A percentile compares a stretch with the other conserved stretches of the same genome.
These are phyloP conservation scores for Melaleuca quinquenervia DNA, from an alignment of 345 rosid species.

Conservation along the genomic window DNA sequence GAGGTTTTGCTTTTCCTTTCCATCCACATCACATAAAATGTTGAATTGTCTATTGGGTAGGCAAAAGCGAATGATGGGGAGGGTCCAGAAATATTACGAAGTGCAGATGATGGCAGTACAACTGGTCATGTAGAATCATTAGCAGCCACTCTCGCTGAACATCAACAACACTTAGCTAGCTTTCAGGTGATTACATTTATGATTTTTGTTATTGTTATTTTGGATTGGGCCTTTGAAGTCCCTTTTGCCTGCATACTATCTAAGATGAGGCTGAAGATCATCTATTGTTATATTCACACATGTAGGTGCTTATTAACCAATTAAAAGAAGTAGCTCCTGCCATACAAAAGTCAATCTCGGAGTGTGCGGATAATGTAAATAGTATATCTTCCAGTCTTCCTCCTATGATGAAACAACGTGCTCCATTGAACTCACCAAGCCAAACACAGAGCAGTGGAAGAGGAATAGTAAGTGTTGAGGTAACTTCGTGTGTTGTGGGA, in stretches of 20 bases:
- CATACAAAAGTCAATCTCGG: constrained; percentile 76
- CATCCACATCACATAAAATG: neutral
- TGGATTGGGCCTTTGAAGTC: neutral
- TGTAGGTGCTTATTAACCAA: constrained; percentile 90
- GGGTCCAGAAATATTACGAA: constrained; percentile 92
- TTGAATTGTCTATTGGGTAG: constrained; percentile 24
- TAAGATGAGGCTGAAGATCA: neutral
- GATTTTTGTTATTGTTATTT: neutral
- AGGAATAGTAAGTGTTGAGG: constrained; percentile 29
- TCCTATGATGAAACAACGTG: constrained; percentile 41
- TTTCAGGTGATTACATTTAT: constrained; percentile 57
- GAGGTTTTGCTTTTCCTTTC: neutral
- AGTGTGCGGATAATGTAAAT: constrained; percentile 70
- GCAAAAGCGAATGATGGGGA: constrained; percentile 97
- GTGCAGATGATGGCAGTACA: constrained; percentile 59
- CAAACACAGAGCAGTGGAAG: constrained; percentile 78
- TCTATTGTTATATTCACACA: constrained; percentile 6
- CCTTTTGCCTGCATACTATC: neutral
- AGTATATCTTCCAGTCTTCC: constrained; percentile 60
- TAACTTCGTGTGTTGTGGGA: neutral
- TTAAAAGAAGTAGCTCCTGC: constrained; percentile 88
- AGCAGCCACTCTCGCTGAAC: constrained; percentile 85
- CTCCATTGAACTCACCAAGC: constrained; percentile 45
- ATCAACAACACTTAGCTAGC: constrained; percentile 96
- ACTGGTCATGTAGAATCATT: constrained; percentile 91